Base-by-base conservation (phyloP, 2,329 filamentous ascomycete species). In the Penicillium frequentans region DNA sequence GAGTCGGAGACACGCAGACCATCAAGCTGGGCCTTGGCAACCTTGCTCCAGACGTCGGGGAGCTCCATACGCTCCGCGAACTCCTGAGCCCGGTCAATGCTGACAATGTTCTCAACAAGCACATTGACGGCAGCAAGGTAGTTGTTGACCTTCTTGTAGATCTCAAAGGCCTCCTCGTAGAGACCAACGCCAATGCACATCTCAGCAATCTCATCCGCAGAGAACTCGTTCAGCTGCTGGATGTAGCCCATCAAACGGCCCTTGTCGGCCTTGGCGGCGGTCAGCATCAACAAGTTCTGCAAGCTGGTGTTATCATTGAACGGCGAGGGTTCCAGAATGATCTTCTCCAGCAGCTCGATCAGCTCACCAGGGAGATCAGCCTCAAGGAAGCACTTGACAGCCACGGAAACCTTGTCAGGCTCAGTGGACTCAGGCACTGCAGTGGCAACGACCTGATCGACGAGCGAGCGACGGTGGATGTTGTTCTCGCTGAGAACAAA, bases 341-440 rank as follows among this genome's bases (percentile, higher is more conserved):
- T 99, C 86, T 98, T 99, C 82, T 99, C 96, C 19, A 99, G 84
- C 37, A 99, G 86, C 76, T 99, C 96, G 68, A 99, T 98, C 51
- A 99, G 84, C 80, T 99, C 95, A 5, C 88, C 87, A 9, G 95
- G 95, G 64, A 99, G 83, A 70, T 99, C 95, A 55, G 90, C 90
- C 64, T 89, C 87, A 52, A 99, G 86, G 82, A 99, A 96, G 43
- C 93, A 89, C 68, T 96, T 90, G 56, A 99, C 95, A 48, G 95
- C 95, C 64, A 97, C 85, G 0, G 91, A 96, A 33, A 99, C 95
- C 81, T 96, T 96, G 70, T 95, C 88, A 2, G 96, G 95, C 65
- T 99, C 93, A 6, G 84, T 92, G 11, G 90, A 93, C 77, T 96
- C 91, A 2, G 92, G 92, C 44, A 99, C 93, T 27, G 96, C 95